A percentile compares a stretch with the other conserved stretches of the same genome.
These are phyloP conservation scores for Tricholoma matsutake DNA, from an alignment of 768 basidiomycete species.

Conservation along the genomic window DNA sequence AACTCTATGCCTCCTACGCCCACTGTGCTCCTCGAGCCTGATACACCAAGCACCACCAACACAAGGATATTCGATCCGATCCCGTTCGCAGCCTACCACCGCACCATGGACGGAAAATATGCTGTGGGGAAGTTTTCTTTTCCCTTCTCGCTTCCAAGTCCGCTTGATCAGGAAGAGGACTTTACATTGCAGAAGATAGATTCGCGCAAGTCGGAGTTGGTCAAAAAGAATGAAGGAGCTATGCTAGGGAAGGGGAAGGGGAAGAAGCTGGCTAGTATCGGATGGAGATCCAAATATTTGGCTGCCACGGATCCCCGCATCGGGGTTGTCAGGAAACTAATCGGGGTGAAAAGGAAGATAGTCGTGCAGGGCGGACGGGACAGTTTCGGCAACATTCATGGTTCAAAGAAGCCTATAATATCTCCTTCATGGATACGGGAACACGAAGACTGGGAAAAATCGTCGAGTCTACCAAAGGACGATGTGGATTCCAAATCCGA, in stretches of 20 bases:
- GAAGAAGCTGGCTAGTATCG: not conserved
- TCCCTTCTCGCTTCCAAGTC: constrained; percentile 64
- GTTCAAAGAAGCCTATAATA: constrained; percentile 26
- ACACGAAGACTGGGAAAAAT: constrained; percentile 45
- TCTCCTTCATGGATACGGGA: constrained; percentile 44
- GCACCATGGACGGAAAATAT: constrained; percentile 71
- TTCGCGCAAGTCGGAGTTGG: not conserved
- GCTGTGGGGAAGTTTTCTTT: constrained; percentile 67
- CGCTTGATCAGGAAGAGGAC: constrained; percentile 45
- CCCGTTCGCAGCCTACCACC: constrained; percentile 64
- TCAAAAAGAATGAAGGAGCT: not conserved
- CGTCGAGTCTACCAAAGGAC: constrained; percentile 14
- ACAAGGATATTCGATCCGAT: constrained; percentile 63
- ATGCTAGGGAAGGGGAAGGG: not conserved
- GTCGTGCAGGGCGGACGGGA: constrained; percentile 34
- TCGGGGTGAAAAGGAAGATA: constrained; percentile 66
- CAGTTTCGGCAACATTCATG: not conserved
- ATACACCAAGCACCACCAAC: constrained; percentile 14
- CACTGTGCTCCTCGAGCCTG: constrained; percentile 43
- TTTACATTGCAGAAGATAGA: not conserved
- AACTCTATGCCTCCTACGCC: constrained; percentile 53
- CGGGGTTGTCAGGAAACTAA: constrained; percentile 62
- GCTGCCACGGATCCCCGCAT: constrained; percentile 70
- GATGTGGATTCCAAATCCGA: constrained; percentile 30
- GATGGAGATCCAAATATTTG: constrained; percentile 55